Conservation (phyloP, 495 filamentous ascomycete species). For the Neurospora sp. region DNA sequence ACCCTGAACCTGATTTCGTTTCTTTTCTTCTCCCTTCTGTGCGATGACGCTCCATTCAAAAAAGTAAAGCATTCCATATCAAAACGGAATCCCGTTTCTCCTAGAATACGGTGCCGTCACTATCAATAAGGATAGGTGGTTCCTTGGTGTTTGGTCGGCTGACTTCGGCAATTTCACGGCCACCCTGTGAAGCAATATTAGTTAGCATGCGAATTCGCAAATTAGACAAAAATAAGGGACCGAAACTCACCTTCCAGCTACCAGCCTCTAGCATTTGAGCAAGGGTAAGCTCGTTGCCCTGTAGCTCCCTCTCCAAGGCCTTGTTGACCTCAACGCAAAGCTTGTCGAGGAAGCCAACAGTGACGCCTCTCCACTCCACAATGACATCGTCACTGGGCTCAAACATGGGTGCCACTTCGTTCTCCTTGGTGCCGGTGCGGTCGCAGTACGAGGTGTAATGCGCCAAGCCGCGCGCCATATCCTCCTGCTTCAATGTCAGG, state of each 20-base stretch:
- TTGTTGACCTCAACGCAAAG: slow-evolving; percentile 64
- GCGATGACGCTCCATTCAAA: neutral
- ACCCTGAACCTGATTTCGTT: neutral
- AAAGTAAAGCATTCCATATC: neutral
- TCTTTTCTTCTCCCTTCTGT: neutral
- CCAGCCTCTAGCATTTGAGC: slow-evolving; percentile 80
- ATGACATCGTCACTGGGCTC: slow-evolving; percentile 73
- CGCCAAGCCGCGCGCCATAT: slow-evolving; percentile 54
- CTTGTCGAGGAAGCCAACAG: slow-evolving; percentile 73
- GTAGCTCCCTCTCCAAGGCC: slow-evolving; percentile 35
- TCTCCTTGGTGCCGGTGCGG: slow-evolving; percentile 60
- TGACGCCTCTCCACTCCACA: slow-evolving; percentile 79
- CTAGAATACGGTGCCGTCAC: slow-evolving; percentile 92
- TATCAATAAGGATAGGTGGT: slow-evolving; percentile 91
- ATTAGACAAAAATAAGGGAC: neutral
- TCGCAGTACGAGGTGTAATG: slow-evolving; percentile 64
- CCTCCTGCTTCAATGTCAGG: slow-evolving; percentile 58
- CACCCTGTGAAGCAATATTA: slow-evolving; percentile 54
- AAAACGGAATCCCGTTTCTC: neutral
- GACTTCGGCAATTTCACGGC: slow-evolving; percentile 90
- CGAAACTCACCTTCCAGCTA: slow-evolving; percentile 75
- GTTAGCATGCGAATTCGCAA: slow-evolving; percentile 4
- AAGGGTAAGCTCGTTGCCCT: slow-evolving; percentile 51
- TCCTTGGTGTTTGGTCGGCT: slow-evolving; percentile 93
- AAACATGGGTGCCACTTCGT: slow-evolving; percentile 68